Conservation (phyloP, 129 eudicot species). For the Heracleum sosnowskyi region DNA sequence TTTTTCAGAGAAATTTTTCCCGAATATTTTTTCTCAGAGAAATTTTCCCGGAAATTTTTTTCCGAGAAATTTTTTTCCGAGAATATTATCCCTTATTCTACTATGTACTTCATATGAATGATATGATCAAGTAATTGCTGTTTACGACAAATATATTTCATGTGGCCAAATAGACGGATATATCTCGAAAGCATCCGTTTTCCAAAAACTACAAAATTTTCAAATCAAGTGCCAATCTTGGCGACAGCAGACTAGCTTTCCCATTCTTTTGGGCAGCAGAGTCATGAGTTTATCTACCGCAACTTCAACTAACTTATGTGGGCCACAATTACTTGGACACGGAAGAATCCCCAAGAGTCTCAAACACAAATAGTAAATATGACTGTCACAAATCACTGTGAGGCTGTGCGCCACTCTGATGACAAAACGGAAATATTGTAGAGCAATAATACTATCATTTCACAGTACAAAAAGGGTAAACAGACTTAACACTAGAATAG, state of each 20-base stretch:
- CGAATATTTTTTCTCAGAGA: too few species aligned
- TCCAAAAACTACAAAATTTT: background rate
- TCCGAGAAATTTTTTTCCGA: too few species aligned
- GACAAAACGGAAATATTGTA: background rate
- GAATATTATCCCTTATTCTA: background rate
- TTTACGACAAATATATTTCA: background rate
- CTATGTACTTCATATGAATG: background rate
- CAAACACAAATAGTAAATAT: background rate
- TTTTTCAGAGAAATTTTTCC: too few species aligned
- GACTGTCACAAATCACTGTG: background rate
- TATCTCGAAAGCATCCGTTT: background rate
- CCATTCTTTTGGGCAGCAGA: background rate
- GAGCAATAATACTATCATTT: background rate
- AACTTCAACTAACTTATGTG: background rate
- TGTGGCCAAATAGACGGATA: background rate
- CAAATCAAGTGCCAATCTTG: background rate
- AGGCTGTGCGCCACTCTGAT: background rate
- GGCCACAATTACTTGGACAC: background rate
- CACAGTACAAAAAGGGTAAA: background rate
- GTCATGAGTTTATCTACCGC: background rate
- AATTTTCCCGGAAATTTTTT: too few species aligned
- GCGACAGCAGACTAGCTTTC: background rate
- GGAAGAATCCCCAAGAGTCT: background rate
- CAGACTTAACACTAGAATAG: background rate
- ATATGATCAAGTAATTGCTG: background rate